Base-by-base conservation (phyloP, 78 protist species). In the Dictyostelium discoideum region DNA sequence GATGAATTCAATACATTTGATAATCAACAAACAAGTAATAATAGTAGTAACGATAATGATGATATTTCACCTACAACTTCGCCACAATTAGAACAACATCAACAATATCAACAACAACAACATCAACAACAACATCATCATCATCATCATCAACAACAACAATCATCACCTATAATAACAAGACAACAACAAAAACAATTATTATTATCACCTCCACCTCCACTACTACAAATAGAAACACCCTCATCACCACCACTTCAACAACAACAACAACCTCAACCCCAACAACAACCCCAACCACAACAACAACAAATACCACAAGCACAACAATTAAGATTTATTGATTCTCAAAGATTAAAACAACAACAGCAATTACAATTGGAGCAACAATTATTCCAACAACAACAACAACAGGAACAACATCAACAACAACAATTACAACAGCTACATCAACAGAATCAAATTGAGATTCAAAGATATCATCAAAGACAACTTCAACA, bases 401-500 rank as follows among this genome's bases (percentile, higher is more conserved):
- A 69, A 69, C 32, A 69, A 26, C 77, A 69, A 5, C 77, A 26
- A 3, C 42, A 69, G 6, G 39, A 69, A 26, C 77, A 69, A 69
- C 37, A n/a, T 20, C 69, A 54, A 16, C 65, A 60, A 69, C 77
- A 24, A 11, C 77, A 69, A 69, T 24, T 69, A 26, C 77, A 69
- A 69, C 77, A 69, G 26, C 26, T 69, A 26, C 42, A 69, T 11
- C 37, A 69, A 11, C 77, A 69, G 26, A 69, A 69, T 11, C 77
- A 69, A 69, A 20, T 69, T 2, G 39, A 69, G 40, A n/a, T 69
- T 11, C 77, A 69, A 69, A 69, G 26, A 7, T 26, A 69, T 26
- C 77, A 69, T 69, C 77, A 69, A 69, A 69, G 39, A 69, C 77
- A 69, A 26, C 77, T 69, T 69, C 42, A 69, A n/a, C 77, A 69